Percentiles rank a stretch among this genome's conserved stretches.
Evolutionary conservation across 768 basidiomycete species (phyloP).

Genomic region (Strobilomyces confusus): DNA sequence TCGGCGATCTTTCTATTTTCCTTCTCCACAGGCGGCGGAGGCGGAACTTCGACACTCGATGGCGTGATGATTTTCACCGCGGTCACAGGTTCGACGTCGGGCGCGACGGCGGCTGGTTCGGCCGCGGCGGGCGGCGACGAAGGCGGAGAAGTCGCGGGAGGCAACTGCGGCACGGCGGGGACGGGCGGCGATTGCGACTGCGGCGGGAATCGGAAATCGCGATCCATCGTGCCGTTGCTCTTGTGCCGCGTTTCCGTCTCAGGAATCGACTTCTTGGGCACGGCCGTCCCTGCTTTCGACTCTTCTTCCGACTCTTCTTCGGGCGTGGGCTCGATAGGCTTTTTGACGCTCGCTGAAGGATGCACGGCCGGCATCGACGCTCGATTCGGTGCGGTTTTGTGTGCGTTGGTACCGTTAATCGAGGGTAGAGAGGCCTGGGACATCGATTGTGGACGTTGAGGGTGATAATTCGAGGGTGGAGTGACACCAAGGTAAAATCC

Average conservation of each 20-base stretch:
- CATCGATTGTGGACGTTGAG: conserved; percentile 67
- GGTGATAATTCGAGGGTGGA: conserved; percentile 38
- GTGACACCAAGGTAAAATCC: conserved; percentile 75
- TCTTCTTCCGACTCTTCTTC: conserved; percentile 43
- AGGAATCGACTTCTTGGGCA: conserved; percentile 14
- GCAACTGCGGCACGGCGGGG: conserved; percentile 1
- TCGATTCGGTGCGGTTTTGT: conserved; percentile 44
- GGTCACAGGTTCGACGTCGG: conserved; percentile 7
- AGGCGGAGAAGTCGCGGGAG: conserved; percentile 32
- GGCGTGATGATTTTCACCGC: conserved; percentile 45
- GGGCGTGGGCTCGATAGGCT: conserved; percentile 46
- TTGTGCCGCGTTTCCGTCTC: conserved; percentile 32
- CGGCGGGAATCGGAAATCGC: conserved; percentile 66
- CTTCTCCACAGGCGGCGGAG: conserved; percentile 77
- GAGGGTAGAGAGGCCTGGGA: conserved; percentile 59
- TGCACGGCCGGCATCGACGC: conserved; percentile 66
- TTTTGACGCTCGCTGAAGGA: conserved; percentile 36
- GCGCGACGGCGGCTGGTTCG: conserved; percentile 1
- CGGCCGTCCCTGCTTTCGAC: conserved; percentile 30
- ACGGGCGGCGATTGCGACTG: conserved; percentile 13
- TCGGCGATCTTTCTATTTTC: conserved; percentile 47
- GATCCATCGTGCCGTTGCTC: conserved; percentile 75
- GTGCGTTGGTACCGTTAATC: conserved; percentile 26
- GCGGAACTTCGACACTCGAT: conserved; percentile 69
- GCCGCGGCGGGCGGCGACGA: conserved; percentile 21